Percentiles rank a stretch among this genome's conserved stretches.
phyloP scores from a whole-genome alignment of 345 rosid species.

The Bruguiera sexangula region DNA sequence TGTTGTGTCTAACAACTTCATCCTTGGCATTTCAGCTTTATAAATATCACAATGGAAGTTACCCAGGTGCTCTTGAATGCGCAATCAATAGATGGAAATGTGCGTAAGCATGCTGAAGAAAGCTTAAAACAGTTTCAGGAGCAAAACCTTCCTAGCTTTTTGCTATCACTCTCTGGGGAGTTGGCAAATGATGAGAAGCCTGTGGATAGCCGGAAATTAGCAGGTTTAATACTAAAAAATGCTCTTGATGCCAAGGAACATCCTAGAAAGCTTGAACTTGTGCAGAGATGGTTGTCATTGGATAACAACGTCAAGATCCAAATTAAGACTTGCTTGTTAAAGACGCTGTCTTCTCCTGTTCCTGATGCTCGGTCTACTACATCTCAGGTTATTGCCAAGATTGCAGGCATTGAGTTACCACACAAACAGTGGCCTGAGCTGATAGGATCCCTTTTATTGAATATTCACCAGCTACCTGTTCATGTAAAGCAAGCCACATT shows the following conservation, averaged over 20 bases:
- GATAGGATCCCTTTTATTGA: not conserved
- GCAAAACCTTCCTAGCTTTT: not conserved
- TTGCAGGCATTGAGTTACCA: not conserved
- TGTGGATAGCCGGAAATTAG: not conserved
- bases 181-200: not conserved
- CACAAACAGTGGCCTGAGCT: constrained; percentile 4
- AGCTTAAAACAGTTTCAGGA: not conserved
- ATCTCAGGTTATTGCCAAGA: constrained; percentile 1
- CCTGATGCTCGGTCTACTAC: not conserved
- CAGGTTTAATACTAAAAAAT: not conserved
- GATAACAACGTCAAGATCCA: not conserved
- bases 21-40: no score
- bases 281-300: not conserved
- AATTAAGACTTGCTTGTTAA: not conserved
- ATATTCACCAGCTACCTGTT: not conserved
- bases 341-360: not conserved
- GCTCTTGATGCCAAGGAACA: constrained; percentile 2
- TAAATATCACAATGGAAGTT: not conserved
- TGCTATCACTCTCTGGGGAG: not conserved
- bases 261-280: not conserved
- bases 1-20: no score
- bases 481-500: not conserved
- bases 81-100: not conserved
- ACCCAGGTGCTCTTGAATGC: not conserved
- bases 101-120: not conserved